phyloP scores from a whole-genome alignment of 140 eudicot species.

The Flaveria floridana region DNA sequence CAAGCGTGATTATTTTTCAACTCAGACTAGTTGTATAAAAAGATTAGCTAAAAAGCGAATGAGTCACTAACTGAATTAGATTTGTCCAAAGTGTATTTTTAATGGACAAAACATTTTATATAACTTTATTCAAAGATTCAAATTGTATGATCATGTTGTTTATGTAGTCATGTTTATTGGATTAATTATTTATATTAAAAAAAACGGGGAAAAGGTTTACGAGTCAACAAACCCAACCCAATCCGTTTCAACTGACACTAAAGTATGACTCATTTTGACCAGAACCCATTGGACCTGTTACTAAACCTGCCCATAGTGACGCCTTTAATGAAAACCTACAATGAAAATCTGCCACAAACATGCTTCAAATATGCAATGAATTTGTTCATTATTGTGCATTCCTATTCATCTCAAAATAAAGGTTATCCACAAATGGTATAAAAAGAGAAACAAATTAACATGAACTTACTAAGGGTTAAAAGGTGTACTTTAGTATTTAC shows the following conservation, averaged over 20 bases:
- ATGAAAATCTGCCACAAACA: background rate
- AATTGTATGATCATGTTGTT: background rate
- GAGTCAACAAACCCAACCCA: background rate
- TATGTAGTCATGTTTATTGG: background rate
- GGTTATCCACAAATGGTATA: background rate
- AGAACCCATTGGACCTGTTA: background rate
- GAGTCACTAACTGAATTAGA: background rate
- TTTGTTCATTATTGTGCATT: conserved; percentile 6
- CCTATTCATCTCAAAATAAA: background rate
- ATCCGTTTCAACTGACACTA: background rate
- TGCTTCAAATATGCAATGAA: background rate
- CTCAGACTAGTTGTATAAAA: background rate
- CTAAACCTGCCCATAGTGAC: background rate
- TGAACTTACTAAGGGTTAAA: background rate
- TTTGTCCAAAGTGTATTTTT: background rate
- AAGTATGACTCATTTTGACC: background rate
- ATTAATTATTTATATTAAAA: background rate
- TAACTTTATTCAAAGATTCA: background rate
- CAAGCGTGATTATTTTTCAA: background rate
- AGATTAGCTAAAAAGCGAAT: background rate
- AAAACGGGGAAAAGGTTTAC: background rate
- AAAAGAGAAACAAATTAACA: background rate
- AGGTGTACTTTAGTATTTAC: background rate
- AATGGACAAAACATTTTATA: background rate
- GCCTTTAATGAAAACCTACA: background rate